These are phyloP conservation scores for Luzula sylvatica DNA, from an alignment of 176 grass and related monocot genomes.

Conservation along the genomic window DNA sequence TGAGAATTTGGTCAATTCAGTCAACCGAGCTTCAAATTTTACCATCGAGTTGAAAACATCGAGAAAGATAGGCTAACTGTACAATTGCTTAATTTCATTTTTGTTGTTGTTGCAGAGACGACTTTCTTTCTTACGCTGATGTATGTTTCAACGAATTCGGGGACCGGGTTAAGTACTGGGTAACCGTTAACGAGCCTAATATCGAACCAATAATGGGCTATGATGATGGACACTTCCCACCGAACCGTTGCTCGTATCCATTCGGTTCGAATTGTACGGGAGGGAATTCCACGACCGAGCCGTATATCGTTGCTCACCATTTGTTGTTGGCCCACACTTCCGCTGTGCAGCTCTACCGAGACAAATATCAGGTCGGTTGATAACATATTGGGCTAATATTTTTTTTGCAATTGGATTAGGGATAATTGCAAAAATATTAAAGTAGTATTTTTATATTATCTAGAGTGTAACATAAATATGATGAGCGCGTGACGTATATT, in stretches of 20 bases:
- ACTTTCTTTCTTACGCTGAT: conserved; percentile 48
- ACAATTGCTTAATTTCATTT: background rate
- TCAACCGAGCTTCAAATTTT: too few species aligned
- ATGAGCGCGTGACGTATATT: background rate
- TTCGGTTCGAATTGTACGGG: conserved; percentile 38
- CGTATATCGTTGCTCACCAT: conserved; percentile 65
- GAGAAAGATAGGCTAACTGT: background rate
- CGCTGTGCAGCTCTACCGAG: conserved; percentile 43
- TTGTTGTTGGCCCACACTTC: conserved; percentile 66
- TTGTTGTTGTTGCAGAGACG: conserved; percentile 35
- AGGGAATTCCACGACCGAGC: conserved; percentile 60
- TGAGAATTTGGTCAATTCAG: background rate
- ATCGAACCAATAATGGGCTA: conserved; percentile 41
- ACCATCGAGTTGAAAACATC: too few species aligned
- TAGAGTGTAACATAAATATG: too few species aligned
- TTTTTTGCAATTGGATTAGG: too few species aligned
- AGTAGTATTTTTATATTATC: too few species aligned
- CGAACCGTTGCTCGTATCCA: conserved; percentile 50
- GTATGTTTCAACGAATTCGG: conserved; percentile 63
- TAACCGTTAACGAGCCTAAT: conserved; percentile 64
- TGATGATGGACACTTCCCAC: conserved; percentile 21
- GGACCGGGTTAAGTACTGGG: conserved; percentile 65
- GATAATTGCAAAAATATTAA: too few species aligned
- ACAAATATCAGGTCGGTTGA: conserved; percentile 53
- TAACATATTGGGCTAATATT: too few species aligned